Evolutionary conservation across 768 basidiomycete genomes (phyloP).

Genomic region (Baorangia bicolor): DNA sequence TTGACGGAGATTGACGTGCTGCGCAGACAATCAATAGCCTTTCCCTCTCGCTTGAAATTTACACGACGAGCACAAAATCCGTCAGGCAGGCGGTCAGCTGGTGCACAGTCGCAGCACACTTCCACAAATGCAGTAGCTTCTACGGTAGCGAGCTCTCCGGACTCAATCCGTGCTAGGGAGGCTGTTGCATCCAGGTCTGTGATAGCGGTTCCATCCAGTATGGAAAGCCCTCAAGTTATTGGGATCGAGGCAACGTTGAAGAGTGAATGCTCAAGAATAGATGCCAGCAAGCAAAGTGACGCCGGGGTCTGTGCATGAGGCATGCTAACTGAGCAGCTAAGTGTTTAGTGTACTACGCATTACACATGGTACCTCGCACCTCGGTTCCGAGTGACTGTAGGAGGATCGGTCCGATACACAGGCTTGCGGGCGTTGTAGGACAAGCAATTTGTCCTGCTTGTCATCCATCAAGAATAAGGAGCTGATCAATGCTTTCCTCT

Average conservation of each 20-base stretch:
- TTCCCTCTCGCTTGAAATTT: conserved; percentile 33
- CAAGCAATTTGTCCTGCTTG: not conserved
- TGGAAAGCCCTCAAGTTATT: conserved; percentile 22
- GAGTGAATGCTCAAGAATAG: conserved; percentile 1
- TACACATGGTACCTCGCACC: not conserved
- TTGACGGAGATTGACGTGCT: conserved; percentile 36
- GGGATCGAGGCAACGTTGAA: conserved; percentile 24
- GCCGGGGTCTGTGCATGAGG: not conserved
- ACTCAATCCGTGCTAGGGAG: conserved; percentile 24
- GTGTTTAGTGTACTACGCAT: not conserved
- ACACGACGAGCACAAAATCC: conserved; percentile 37
- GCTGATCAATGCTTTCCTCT: not conserved
- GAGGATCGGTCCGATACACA: conserved; percentile 1
- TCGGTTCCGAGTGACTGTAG: not conserved
- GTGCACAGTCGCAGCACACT: conserved; percentile 44
- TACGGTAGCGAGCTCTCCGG: conserved; percentile 29
- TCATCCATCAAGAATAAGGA: not conserved
- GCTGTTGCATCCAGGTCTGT: conserved; percentile 33
- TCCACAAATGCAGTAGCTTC: conserved; percentile 39
- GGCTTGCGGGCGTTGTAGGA: not conserved
- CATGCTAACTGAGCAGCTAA: not conserved
- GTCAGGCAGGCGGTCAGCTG: conserved; percentile 34
- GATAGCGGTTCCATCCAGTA: conserved; percentile 27
- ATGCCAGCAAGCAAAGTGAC: not conserved
- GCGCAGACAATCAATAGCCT: conserved; percentile 37